Evolutionary conservation across 177 flowering plant species (phyloP), one percentile per base, ranked within the genome.

Genomic region (Viscum album): DNA sequence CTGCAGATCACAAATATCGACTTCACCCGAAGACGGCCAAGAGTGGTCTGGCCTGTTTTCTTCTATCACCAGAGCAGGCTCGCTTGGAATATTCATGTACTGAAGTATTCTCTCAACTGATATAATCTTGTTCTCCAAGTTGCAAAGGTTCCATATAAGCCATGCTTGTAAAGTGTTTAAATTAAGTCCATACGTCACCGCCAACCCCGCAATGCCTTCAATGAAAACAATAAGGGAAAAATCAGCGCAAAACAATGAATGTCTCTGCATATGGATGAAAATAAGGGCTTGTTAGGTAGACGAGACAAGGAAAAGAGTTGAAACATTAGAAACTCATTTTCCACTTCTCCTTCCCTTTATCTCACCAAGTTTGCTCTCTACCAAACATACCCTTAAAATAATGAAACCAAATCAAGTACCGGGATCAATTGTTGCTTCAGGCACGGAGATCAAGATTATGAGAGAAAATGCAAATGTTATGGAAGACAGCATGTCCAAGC

Each of bases 41-140:
- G 17, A 2, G 3, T 5, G 4, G 21, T 19, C n/a, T 1, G 73
- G 75, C 16, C 71, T 70, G 35, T 52, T 36, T 2, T 66, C 68
- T 33, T 73, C 73, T 17, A 78, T 62, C 19, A 73, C 68, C 7
- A 70, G 39, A 0, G 78, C 76, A 26, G 81, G 71, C 54, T 78
- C 75, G 56, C 79, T 74, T 5, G 74, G 71, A 28, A 79, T 76
- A 16, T 10, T 10, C 6, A 59, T 68, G 68, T 68, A 76, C 41
- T 79, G 81, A 67, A 74, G 66, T 21, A 78, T 76, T 32, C 81
- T 71, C 63, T 78, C 81, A 30, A 75, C 75, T 1, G 81, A 75
- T n/a, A 78, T 73, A 16, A 78, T 75, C 63, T 71, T 72, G 30
- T 73, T 78, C 43, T 78, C 76, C 62, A 71, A 2, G 35, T 64